Evolutionary conservation across 1,284 basidiomycete species (phyloP), one percentile per base, ranked within the genome.

Genomic region (Cryptococcus deneoformans): DNA sequence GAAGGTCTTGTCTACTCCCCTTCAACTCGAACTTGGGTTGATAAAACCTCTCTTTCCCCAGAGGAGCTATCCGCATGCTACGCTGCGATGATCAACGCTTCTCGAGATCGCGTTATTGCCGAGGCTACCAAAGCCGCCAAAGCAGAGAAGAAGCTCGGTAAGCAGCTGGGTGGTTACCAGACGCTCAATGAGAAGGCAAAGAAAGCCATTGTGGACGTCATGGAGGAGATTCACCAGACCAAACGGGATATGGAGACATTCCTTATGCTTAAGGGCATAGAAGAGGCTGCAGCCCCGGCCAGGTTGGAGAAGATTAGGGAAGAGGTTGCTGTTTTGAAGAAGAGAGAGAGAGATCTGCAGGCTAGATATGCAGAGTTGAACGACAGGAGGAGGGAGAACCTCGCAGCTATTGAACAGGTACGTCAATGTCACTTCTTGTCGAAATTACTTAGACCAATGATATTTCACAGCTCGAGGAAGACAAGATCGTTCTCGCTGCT

Each of bases 91-190:
- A 80, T 98, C 53, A 81, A 84, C 10, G 80, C 85, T 45, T 82
- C 82, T 55, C 84, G 87, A 29, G 86, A 86, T n/a, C 77, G 79
- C 47, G 92, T 99, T 87, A 79, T 85, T n/a, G 85, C 84, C 67
- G 88, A 91, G 69, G 90, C 91, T 0, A 83, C 81, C 49, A 89
- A 88, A 69, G 88, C 90, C 0, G 79, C 84, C 44, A 99, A 98
- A 79, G 77, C 83, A 5, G 96, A 99, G 81, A 97, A 95, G 84
- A 94, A 92, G 77, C 84, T 99, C 16, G 84, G 81, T 10, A 86
- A 95, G 63, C 84, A 86, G 24, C 83, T 99, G 6, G 94, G 93
- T 44, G 96, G 96, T 2, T 99, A 99, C 77, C 85, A 90, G 70
- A 83, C 84, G 42, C 85, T 95, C 12, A 87, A 87, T 45, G 83